Conservation (phyloP, 1,139 yeast genomes). For the Debaryomyces singareniensis region DNA sequence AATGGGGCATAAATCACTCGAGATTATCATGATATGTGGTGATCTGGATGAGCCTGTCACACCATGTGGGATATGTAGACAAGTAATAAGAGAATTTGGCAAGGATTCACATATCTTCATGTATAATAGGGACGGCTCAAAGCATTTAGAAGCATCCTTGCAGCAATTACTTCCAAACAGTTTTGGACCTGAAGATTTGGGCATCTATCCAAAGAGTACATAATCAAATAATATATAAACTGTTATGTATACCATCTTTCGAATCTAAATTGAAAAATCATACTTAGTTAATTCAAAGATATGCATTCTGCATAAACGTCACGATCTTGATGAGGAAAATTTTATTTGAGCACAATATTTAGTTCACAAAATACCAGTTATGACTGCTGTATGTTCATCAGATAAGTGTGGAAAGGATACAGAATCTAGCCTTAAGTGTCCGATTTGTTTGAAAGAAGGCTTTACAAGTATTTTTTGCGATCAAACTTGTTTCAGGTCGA, state of each 20-base stretch:
- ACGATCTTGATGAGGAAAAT: too few relatives aligned
- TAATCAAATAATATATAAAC: too few relatives aligned
- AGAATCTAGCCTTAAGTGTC: slow-evolving; percentile 75
- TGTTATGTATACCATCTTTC: too few relatives aligned
- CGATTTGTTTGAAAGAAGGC: slow-evolving; percentile 77
- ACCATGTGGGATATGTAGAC: slow-evolving; percentile 96
- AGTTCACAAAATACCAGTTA: too few relatives aligned
- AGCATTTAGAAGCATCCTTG: slow-evolving; percentile 38
- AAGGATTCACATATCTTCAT: slow-evolving; percentile 49
- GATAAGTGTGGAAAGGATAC: slow-evolving; percentile 82
- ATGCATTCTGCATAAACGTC: too few relatives aligned
- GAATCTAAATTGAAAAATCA: too few relatives aligned
- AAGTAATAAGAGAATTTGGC: slow-evolving; percentile 74
- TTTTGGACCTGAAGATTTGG: slow-evolving; percentile 77
- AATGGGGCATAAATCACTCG: slow-evolving; percentile 40
- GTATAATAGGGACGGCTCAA: slow-evolving; percentile 49
- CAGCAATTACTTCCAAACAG: slow-evolving; percentile 72
- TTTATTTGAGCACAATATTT: too few relatives aligned
- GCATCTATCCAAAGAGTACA: slow-evolving; percentile 4
- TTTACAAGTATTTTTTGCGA: slow-evolving; percentile 65
- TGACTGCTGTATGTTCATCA: slow-evolving; percentile 50
- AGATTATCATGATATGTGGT: slow-evolving; percentile 67
- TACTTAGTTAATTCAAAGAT: too few relatives aligned
- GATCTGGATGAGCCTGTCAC: slow-evolving; percentile 57
- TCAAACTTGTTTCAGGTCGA: slow-evolving; percentile 75